A percentile compares a stretch with the other conserved stretches of the same genome.
Conservation (phyloP, 2,329 filamentous ascomycete species). For the Pseudonectria buxi region DNA sequence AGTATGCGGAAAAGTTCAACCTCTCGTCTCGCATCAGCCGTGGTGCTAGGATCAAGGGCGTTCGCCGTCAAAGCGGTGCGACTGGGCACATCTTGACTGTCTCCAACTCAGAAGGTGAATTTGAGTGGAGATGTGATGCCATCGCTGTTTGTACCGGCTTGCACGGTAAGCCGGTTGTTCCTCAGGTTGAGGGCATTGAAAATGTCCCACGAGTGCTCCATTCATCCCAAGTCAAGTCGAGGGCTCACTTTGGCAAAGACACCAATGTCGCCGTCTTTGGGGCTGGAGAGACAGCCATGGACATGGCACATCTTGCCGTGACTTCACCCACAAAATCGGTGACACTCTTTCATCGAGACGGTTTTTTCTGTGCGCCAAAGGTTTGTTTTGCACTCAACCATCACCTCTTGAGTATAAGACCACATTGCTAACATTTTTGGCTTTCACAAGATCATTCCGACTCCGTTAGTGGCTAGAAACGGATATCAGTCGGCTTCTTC, state of each 20-base stretch:
- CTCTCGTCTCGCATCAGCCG: conserved; percentile 32
- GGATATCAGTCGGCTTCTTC: neutral
- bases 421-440: neutral
- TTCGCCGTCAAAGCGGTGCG: conserved; percentile 13
- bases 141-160: conserved; percentile 40
- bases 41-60: conserved; percentile 22
- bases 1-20: conserved; percentile 32
- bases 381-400: conserved; percentile 16
- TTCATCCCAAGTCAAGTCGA: conserved; percentile 36
- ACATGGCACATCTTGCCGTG: conserved; percentile 37
- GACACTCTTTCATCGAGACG: conserved; percentile 38
- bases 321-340: conserved; percentile 36
- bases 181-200: conserved; percentile 32
- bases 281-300: conserved; percentile 40
- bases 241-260: conserved; percentile 33
- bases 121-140: conserved; percentile 34
- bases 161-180: conserved; percentile 35
- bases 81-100: conserved; percentile 10
- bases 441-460: conserved; percentile 19
- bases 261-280: conserved; percentile 38
- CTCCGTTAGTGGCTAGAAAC: conserved; percentile 10
- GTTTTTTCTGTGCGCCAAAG: conserved; percentile 41
- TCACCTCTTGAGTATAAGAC: rapidly evolving
- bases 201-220: conserved; percentile 32
- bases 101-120: neutral